Conservation (phyloP, 495 filamentous ascomycete genomes). For the Penicillium desertorum region DNA sequence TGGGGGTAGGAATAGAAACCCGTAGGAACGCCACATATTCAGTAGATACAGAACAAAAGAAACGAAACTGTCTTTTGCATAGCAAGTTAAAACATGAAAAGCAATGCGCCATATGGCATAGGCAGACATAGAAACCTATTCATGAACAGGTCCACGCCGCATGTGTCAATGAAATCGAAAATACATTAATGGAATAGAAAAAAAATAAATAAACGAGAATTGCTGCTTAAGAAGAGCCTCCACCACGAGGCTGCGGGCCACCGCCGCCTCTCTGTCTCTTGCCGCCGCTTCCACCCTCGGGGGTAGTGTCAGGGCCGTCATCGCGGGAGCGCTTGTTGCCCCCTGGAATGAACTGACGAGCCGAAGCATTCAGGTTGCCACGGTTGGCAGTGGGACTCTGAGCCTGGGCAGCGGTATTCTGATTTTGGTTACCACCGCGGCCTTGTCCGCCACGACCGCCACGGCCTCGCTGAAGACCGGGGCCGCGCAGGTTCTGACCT, state of each 20-base stretch:
- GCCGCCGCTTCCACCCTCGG: constrained; percentile 43
- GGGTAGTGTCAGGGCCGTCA: constrained; percentile 52
- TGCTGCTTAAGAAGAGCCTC: constrained; percentile 15
- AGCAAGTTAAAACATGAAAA: not conserved
- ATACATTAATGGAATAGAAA: constrained; percentile 17
- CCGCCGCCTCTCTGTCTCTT: constrained; percentile 57
- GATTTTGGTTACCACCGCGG: constrained; percentile 48
- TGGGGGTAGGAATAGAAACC: not conserved
- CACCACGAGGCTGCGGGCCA: constrained; percentile 34
- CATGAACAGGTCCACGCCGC: not conserved
- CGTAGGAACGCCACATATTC: constrained; percentile 10
- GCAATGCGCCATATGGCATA: constrained; percentile 1
- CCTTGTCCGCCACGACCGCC: constrained; percentile 44
- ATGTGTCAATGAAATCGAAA: constrained; percentile 8
- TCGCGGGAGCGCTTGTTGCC: constrained; percentile 67
- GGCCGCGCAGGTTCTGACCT: constrained; percentile 35
- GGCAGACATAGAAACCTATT: not conserved
- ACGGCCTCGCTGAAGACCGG: constrained; percentile 47
- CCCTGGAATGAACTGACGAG: constrained; percentile 59
- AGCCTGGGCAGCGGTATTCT: constrained; percentile 19
- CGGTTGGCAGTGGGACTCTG: constrained; percentile 36
- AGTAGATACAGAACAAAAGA: constrained; percentile 23
- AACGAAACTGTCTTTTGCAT: not conserved
- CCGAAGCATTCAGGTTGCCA: constrained; percentile 51
- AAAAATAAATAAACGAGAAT: constrained; percentile 16